A percentile compares a stretch with the other conserved stretches of the same genome.
Conservation (phyloP, 805 yeast species). For the Ogataea pignaliae region DNA sequence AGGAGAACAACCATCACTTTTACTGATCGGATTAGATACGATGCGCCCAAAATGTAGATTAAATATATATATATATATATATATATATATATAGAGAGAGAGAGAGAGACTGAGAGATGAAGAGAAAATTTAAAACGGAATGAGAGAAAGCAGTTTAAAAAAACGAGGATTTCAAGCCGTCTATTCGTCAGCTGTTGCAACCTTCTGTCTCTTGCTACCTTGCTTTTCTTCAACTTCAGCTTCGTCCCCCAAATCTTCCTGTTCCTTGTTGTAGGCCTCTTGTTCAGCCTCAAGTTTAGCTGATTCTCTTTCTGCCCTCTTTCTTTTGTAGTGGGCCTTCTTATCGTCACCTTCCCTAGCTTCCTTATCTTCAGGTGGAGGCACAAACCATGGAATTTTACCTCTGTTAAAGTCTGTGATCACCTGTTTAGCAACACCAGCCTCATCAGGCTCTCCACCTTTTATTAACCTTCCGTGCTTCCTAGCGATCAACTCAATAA, state of each 20-base stretch:
- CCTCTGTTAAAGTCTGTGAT: constrained; percentile 96
- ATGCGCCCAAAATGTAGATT: constrained; percentile 1
- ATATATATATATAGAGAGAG: too few relatives aligned
- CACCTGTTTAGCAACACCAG: constrained; percentile 85
- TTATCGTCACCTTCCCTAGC: constrained; percentile 54
- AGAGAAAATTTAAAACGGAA: neutral
- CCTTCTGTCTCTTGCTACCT: constrained; percentile 2
- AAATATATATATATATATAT: too few relatives aligned
- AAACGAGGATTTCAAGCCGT: neutral
- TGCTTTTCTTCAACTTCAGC: constrained; percentile 16
- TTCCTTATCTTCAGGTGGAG: constrained; percentile 78
- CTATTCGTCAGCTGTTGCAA: constrained; percentile 9
- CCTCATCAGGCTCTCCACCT: constrained; percentile 98
- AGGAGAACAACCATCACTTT: too few relatives aligned
- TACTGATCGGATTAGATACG: neutral
- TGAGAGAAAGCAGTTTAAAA: neutral
- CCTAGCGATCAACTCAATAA: constrained; percentile 85
- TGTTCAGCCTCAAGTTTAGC: constrained; percentile 27
- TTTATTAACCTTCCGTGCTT: constrained; percentile 89
- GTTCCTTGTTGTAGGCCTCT: constrained; percentile 23
- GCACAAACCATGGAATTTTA: constrained; percentile 95
- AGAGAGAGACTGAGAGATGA: too few relatives aligned
- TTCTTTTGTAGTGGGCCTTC: constrained; percentile 48
- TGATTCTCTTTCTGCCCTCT: constrained; percentile 46
- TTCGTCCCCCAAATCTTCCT: constrained; percentile 21